Conservation (phyloP, 208 protist species). For the Angomonas desouzai region DNA sequence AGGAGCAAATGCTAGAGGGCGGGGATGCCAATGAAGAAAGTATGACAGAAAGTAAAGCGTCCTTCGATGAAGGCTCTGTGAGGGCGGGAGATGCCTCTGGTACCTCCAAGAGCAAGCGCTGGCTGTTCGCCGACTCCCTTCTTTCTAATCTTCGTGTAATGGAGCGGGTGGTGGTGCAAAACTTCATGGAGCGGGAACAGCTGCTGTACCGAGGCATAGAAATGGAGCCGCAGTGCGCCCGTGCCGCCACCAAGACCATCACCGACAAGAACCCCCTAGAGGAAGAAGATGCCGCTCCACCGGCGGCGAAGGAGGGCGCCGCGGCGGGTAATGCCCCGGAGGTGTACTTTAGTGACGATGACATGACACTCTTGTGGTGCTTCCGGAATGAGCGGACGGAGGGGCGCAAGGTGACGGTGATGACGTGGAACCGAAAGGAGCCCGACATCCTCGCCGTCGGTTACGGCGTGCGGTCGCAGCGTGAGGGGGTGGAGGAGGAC, state of each 20-base stretch:
- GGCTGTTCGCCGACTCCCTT: slow-evolving; percentile 81
- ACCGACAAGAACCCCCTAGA: not conserved
- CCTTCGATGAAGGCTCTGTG: slow-evolving; percentile 25
- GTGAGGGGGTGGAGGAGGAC: not conserved
- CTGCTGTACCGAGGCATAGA: slow-evolving; percentile 80
- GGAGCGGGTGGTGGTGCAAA: slow-evolving; percentile 91
- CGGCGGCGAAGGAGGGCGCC: not conserved
- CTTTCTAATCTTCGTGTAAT: slow-evolving; percentile 81
- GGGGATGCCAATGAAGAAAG: slow-evolving; percentile 16
- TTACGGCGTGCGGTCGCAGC: slow-evolving; percentile 26
- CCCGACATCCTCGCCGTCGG: slow-evolving; percentile 77
- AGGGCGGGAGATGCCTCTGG: slow-evolving; percentile 6
- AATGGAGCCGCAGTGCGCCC: slow-evolving; percentile 27
- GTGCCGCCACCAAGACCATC: not conserved
- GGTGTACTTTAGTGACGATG: slow-evolving; percentile 24
- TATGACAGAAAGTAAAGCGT: slow-evolving; percentile 37
- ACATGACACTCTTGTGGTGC: slow-evolving; percentile 81
- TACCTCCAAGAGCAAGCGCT: slow-evolving; percentile 25
- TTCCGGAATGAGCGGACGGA: slow-evolving; percentile 72
- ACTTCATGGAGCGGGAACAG: slow-evolving; percentile 82
- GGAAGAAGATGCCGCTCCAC: slow-evolving; percentile 8
- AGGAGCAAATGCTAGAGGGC: slow-evolving; percentile 25
- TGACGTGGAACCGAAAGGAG: slow-evolving; percentile 91
- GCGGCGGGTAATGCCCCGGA: not conserved
- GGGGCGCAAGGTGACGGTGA: slow-evolving; percentile 82